phyloP scores from a whole-genome alignment of 2,329 filamentous ascomycete species.

The Podosphaera aphanis region DNA sequence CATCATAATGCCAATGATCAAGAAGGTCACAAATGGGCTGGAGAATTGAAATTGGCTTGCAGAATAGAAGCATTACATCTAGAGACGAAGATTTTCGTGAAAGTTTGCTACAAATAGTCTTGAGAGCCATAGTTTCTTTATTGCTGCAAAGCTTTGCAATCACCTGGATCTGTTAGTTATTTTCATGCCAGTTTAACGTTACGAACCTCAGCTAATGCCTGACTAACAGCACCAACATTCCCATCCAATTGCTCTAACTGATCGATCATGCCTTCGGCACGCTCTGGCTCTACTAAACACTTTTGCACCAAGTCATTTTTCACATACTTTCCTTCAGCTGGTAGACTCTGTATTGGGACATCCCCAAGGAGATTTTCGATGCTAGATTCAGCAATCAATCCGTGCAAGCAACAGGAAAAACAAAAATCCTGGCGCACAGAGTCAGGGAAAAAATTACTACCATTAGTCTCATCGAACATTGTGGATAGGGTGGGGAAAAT shows the following conservation, averaged over 20 bases:
- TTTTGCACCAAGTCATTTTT: slow-evolving; percentile 61
- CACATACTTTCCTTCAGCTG: slow-evolving; percentile 47
- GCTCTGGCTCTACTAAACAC: slow-evolving; percentile 53
- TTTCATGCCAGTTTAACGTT: not conserved
- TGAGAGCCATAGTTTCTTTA: slow-evolving; percentile 62
- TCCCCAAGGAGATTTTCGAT: slow-evolving; percentile 67
- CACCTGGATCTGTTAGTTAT: slow-evolving; percentile 22
- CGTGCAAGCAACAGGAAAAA: slow-evolving; percentile 72
- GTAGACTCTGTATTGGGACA: slow-evolving; percentile 56
- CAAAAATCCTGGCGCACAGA: slow-evolving; percentile 63
- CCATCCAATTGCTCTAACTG: slow-evolving; percentile 80
- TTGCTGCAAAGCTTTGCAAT: slow-evolving; percentile 44
- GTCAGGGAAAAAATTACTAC: slow-evolving; percentile 31
- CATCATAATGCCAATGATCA: slow-evolving; percentile 60
- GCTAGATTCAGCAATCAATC: slow-evolving; percentile 53
- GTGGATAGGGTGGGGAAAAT: slow-evolving; percentile 41
- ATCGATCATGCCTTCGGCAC: slow-evolving; percentile 50
- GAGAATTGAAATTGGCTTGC: slow-evolving; percentile 44
- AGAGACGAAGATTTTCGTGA: slow-evolving; percentile 47
- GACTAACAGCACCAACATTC: slow-evolving; percentile 67
- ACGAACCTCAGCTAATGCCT: slow-evolving; percentile 46
- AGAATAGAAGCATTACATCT: slow-evolving; percentile 55
- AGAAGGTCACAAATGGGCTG: slow-evolving; percentile 52
- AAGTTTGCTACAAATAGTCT: slow-evolving; percentile 48
- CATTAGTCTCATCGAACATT: slow-evolving; percentile 33